phyloP scores from a whole-genome alignment of 1,139 yeast species.

The Geotrichum reessii region DNA sequence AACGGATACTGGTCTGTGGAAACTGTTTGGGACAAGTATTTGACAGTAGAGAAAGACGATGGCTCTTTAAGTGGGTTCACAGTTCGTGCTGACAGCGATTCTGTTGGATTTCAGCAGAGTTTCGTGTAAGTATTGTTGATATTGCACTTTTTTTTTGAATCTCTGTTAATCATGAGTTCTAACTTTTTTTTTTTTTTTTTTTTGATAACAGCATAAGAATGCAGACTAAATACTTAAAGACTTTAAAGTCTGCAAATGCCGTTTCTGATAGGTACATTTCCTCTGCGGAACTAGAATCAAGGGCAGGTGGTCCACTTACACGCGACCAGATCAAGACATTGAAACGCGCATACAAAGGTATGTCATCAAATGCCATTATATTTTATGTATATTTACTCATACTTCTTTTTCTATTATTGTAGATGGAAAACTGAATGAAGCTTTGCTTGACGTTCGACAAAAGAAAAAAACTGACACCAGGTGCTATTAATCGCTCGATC shows the following conservation, averaged over 20 bases:
- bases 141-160: too few species aligned
- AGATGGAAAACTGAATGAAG: constrained; percentile 41
- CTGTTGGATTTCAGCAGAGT: constrained; percentile 17
- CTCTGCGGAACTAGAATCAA: constrained; percentile 28
- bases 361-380: not conserved
- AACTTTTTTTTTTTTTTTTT: not conserved
- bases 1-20: constrained; percentile 24
- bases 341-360: constrained; percentile 34
- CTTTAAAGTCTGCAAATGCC: constrained; percentile 25
- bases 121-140: constrained; percentile 19
- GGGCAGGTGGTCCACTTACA: constrained; percentile 35
- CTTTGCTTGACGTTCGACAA: constrained; percentile 39
- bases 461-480: constrained; percentile 37
- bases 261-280: constrained; percentile 27
- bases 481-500: constrained; percentile 27
- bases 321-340: constrained; percentile 31
- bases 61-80: constrained; percentile 9
- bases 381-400: not conserved
- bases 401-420: not conserved
- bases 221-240: constrained; percentile 26
- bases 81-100: constrained; percentile 10
- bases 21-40: constrained; percentile 22
- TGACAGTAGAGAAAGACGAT: constrained; percentile 19
- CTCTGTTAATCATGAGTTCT: not conserved
- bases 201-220: constrained; percentile 16